Conservation (phyloP, 1,284 basidiomycete genomes). For the Cryptococcus maquisensis region DNA sequence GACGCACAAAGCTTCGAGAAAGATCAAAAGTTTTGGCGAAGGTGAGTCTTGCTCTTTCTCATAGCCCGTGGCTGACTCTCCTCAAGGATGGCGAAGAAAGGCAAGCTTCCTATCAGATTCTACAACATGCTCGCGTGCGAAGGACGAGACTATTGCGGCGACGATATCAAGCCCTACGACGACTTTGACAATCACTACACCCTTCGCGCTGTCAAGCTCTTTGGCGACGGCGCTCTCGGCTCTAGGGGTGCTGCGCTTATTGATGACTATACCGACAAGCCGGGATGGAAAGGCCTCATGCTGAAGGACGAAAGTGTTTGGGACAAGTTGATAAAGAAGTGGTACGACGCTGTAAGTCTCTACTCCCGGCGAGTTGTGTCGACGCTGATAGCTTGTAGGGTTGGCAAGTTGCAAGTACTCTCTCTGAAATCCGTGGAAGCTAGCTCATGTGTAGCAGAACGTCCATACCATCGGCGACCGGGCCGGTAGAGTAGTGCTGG, state of each 20-base stretch:
- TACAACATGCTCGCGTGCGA: slow-evolving; percentile 63
- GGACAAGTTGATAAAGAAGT: slow-evolving; percentile 57
- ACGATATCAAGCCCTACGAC: slow-evolving; percentile 58
- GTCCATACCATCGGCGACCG: slow-evolving; percentile 89
- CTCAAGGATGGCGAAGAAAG: slow-evolving; percentile 59
- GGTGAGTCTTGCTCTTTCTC: slow-evolving; percentile 49
- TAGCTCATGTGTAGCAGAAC: slow-evolving; percentile 54
- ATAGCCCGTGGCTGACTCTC: slow-evolving; percentile 12
- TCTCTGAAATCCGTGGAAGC: neutral
- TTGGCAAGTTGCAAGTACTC: slow-evolving; percentile 49
- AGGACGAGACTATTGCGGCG: slow-evolving; percentile 62
- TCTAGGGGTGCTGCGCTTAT: slow-evolving; percentile 86
- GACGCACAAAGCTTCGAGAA: slow-evolving; percentile 63
- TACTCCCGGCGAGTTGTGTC: neutral
- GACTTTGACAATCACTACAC: slow-evolving; percentile 56
- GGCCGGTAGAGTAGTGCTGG: slow-evolving; percentile 74
- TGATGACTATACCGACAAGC: slow-evolving; percentile 76
- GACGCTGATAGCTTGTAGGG: slow-evolving; percentile 25
- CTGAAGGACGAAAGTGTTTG: slow-evolving; percentile 57
- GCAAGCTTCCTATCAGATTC: slow-evolving; percentile 58
- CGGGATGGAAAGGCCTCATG: slow-evolving; percentile 66
- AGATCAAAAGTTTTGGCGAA: slow-evolving; percentile 63
- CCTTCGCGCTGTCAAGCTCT: slow-evolving; percentile 75
- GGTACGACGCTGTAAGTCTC: slow-evolving; percentile 62
- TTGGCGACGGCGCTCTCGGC: slow-evolving; percentile 74